Conservation (phyloP, 176 grass and related monocot species). For the Hyparrhenia diplandra region DNA sequence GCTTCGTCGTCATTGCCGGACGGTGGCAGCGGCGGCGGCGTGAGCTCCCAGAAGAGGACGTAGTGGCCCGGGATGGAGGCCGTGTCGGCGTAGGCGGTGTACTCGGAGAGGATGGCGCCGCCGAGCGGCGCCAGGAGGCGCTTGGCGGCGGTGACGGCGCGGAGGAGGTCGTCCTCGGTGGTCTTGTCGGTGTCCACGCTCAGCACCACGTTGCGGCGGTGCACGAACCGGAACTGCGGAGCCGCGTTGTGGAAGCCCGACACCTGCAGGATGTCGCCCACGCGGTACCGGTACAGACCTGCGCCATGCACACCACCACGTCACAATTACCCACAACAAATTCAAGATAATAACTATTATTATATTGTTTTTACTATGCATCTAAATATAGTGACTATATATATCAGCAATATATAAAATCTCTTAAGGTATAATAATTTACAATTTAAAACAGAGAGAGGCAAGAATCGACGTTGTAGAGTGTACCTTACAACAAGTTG, state of each 20-base stretch:
- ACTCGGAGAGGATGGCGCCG: slow-evolving; percentile 46
- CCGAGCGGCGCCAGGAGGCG: slow-evolving; percentile 42
- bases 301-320: neutral
- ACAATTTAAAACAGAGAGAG: too few species aligned
- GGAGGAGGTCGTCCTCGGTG: slow-evolving; percentile 73
- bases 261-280: slow-evolving; percentile 79
- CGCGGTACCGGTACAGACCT: slow-evolving; percentile 65
- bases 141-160: slow-evolving; percentile 51
- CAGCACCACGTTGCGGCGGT: slow-evolving; percentile 70
- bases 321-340: too few species aligned
- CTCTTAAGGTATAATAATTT: too few species aligned
- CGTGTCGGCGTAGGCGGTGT: slow-evolving; percentile 60
- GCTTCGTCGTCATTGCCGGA: neutral
- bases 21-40: neutral
- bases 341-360: too few species aligned
- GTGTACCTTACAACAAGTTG: too few species aligned
- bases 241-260: slow-evolving; percentile 63
- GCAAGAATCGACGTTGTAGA: too few species aligned
- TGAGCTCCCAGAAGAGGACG: slow-evolving; percentile 84
- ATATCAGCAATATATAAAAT: too few species aligned
- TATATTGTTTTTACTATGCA: too few species aligned
- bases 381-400: too few species aligned
- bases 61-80: slow-evolving; percentile 74
- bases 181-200: slow-evolving; percentile 86
- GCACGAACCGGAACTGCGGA: slow-evolving; percentile 72